Evolutionary conservation across 2,329 filamentous ascomycete species (phyloP).

Genomic region (Phyllosticta citrichinensis): DNA sequence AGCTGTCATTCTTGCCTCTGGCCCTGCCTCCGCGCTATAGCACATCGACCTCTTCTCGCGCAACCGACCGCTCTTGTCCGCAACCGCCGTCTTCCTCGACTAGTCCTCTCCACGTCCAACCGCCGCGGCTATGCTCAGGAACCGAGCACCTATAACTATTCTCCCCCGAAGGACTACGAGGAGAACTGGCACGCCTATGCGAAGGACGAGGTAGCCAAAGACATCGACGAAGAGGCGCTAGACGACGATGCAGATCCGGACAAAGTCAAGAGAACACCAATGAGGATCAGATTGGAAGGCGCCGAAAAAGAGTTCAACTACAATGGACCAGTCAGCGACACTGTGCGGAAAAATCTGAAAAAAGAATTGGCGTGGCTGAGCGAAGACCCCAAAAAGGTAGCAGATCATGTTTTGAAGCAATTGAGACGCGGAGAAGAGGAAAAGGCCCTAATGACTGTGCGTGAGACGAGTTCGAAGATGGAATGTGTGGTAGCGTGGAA

Average conservation of each 20-base stretch:
- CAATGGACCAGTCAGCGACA: neutral
- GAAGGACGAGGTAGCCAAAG: neutral
- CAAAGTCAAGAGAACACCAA: neutral
- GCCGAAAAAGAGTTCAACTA: neutral
- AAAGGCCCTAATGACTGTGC: conserved; percentile 59
- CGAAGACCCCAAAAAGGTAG: conserved; percentile 63
- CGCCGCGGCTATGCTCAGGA: neutral
- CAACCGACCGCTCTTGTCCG: conserved; percentile 11
- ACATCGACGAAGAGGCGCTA: neutral
- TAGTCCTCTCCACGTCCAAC: conserved; percentile 7
- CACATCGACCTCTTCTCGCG: conserved; percentile 17
- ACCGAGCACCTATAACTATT: neutral
- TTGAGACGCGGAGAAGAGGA: conserved; percentile 51
- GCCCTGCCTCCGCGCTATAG: conserved; percentile 33
- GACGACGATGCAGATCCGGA: neutral
- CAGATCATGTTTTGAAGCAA: conserved; percentile 52
- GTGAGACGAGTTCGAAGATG: conserved; percentile 52
- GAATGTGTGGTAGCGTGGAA: conserved; percentile 78
- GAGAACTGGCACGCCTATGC: conserved; percentile 7
- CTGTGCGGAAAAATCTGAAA: neutral
- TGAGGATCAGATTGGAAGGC: neutral
- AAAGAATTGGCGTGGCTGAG: conserved; percentile 22
- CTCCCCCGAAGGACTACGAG: neutral
- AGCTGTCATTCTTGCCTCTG: conserved; percentile 31
- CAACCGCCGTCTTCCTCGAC: neutral